These are phyloP conservation scores for Alternaria angustiovoidea DNA, from an alignment of 2,329 filamentous ascomycete genomes.

Conservation along the genomic window DNA sequence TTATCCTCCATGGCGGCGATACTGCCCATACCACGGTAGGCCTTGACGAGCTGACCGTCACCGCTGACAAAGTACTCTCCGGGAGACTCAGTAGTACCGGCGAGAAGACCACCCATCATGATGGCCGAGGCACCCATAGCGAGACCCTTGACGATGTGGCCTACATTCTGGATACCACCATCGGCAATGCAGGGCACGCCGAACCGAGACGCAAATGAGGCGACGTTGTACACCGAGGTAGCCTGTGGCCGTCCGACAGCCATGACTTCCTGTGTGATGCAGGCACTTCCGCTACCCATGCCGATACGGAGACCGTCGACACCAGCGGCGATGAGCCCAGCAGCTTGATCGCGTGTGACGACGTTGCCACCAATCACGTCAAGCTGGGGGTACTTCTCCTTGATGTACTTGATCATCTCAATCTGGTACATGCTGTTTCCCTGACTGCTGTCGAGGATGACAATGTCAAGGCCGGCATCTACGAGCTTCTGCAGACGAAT, in stretches of 20 bases:
- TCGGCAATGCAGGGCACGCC: conserved; percentile 98
- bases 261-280: conserved; percentile 99
- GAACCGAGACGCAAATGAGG: conserved; percentile 87
- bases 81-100: conserved; percentile 96
- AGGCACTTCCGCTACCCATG: conserved; percentile 98
- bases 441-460: conserved; percentile 94
- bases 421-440: conserved; percentile 99
- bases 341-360: conserved; percentile 96
- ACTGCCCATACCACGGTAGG: conserved; percentile 98
- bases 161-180: conserved; percentile 97
- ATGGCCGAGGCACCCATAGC: conserved; percentile 92
- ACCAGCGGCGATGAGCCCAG: conserved; percentile 87
- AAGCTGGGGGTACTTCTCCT: conserved; percentile 81
- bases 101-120: conserved; percentile 99
- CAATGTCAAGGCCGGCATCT: conserved; percentile 93
- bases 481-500: conserved; percentile 83
- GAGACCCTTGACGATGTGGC: conserved; percentile 98
- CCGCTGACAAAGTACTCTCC: conserved; percentile 96
- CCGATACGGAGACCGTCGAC: conserved; percentile 97
- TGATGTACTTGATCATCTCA: conserved; percentile 97
- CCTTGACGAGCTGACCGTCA: conserved; percentile 98
- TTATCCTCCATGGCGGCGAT: conserved; percentile 99
- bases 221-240: conserved; percentile 88
- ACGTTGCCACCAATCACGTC: conserved; percentile 99
- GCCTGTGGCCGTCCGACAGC: conserved; percentile 96